Base-by-base conservation (phyloP, 2,329 filamentous ascomycete genomes). In the Stylonectria norvegica region DNA sequence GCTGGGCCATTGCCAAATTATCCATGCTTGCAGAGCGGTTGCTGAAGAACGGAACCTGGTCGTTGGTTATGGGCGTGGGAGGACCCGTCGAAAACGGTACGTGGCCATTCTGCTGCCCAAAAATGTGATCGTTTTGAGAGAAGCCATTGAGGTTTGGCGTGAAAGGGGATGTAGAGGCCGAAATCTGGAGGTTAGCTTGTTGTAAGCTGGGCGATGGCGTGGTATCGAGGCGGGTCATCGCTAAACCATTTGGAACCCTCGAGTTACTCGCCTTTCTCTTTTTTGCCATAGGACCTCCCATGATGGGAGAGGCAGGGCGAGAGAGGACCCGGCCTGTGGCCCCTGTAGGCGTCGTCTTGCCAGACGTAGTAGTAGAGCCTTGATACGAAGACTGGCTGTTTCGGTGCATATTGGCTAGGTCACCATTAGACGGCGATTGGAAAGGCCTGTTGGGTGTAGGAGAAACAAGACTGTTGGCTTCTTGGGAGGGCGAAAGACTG, bases 141-240 rank as follows among this genome's bases (percentile, higher is more conserved):
- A 76, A 79, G 22, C 65, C 61, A 33, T 63, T 54, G 3, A 69
- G 53, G 19, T 62, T 71, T 3, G 76, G 68, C 3, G 75, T 71
- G 48, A 78, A 82, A 2, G 78, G 76, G 5, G 76, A 80, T 2
- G 71, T 68, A 3, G 70, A 56, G 40, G 58, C 52, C 46, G 66
- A 57, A 55, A 68, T 57, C 53, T 75, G 57, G 50, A 63, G 43
- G 36, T 53, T 56, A 11, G 55, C 62, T 58, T 49, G 65, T 47
- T 62, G 69, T 47, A 58, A 60, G 49, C 46, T 50, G 40, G 58
- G 66, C 45, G 63, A 65, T 52, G 60, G 72, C 14, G 14, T 9
- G 7, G 79, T 82, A 52, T 93, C 86, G 23, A 93, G 71, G 40
- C 81, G 81, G 2, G 89, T 95, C 89, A 95, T 95, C 6, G 83